These are phyloP conservation scores for Coniochaeta sp. DNA, from an alignment of 2,329 filamentous ascomycete genomes.

Conservation along the genomic window DNA sequence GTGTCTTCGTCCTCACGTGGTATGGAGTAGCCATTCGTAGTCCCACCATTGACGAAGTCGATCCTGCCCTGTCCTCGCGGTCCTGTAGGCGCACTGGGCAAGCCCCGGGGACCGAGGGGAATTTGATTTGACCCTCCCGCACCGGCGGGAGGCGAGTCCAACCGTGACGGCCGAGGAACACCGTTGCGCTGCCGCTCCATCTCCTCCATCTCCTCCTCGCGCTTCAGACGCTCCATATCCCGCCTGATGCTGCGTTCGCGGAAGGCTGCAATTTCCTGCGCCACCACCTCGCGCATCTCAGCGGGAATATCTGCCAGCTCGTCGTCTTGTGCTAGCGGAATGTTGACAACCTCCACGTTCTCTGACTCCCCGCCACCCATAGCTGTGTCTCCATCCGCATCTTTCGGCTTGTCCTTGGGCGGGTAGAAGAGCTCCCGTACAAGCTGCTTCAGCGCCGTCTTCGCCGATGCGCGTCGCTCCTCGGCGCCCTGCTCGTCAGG, in stretches of 20 bases:
- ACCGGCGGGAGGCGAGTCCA: conserved; percentile 64
- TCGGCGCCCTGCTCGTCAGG: conserved; percentile 55
- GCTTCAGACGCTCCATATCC: conserved; percentile 78
- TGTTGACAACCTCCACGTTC: conserved; percentile 79
- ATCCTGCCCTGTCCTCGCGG: conserved; percentile 59
- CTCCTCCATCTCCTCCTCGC: conserved; percentile 89
- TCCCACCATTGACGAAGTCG: conserved; percentile 73
- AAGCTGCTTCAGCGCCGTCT: conserved; percentile 58
- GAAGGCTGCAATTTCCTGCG: conserved; percentile 90
- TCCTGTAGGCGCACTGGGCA: conserved; percentile 68
- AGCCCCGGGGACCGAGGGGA: conserved; percentile 64
- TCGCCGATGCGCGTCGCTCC: conserved; percentile 61
- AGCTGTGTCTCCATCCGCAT: conserved; percentile 58
- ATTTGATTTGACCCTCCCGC: conserved; percentile 60
- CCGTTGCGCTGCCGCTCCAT: conserved; percentile 71
- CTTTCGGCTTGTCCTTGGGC: conserved; percentile 38
- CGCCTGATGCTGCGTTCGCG: conserved; percentile 82
- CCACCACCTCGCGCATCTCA: conserved; percentile 92
- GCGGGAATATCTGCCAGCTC: conserved; percentile 92
- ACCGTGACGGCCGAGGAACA: conserved; percentile 53
- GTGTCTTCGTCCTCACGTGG: conserved; percentile 79
- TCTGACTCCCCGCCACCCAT: conserved; percentile 67
- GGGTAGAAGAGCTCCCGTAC: conserved; percentile 70
- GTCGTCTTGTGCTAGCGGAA: conserved; percentile 80
- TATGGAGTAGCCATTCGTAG: conserved; percentile 53